Percentiles rank a stretch among this genome's conserved stretches.
Evolutionary conservation across 2,329 filamentous ascomycete genomes (phyloP).

Genomic region (Didymella pomorum): DNA sequence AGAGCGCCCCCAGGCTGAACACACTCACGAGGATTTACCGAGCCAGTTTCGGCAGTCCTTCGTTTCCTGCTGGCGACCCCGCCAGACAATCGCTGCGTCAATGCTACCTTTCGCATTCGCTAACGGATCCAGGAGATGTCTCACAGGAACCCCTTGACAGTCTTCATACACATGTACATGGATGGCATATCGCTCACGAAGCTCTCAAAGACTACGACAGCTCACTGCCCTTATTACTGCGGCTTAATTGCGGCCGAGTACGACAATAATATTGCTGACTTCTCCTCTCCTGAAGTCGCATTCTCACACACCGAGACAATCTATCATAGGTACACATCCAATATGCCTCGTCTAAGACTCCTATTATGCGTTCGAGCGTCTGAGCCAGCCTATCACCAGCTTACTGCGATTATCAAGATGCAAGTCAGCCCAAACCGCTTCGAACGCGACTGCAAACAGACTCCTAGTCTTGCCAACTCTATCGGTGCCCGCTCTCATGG

Average conservation of each 20-base stretch:
- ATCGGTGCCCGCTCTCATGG: no score
- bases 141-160: not conserved
- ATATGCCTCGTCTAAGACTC: no score
- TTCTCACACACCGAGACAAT: not conserved
- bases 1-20: not conserved
- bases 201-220: not conserved
- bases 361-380: not conserved
- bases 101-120: not conserved
- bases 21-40: slow-evolving; percentile 7
- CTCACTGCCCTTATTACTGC: not conserved
- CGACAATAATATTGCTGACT: not conserved
- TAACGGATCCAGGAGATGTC: not conserved
- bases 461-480: not conserved
- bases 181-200: not conserved
- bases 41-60: slow-evolving; percentile 5
- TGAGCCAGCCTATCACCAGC: not conserved
- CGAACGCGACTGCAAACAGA: not conserved
- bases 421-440: not conserved
- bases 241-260: not conserved
- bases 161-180: not conserved
- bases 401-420: not conserved
- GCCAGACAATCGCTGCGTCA: not conserved
- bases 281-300: not conserved
- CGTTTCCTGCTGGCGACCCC: not conserved
- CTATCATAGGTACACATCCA: not conserved